Conservation (phyloP, 495 filamentous ascomycete genomes). For the Hyphodiscus hymeniophilus region DNA sequence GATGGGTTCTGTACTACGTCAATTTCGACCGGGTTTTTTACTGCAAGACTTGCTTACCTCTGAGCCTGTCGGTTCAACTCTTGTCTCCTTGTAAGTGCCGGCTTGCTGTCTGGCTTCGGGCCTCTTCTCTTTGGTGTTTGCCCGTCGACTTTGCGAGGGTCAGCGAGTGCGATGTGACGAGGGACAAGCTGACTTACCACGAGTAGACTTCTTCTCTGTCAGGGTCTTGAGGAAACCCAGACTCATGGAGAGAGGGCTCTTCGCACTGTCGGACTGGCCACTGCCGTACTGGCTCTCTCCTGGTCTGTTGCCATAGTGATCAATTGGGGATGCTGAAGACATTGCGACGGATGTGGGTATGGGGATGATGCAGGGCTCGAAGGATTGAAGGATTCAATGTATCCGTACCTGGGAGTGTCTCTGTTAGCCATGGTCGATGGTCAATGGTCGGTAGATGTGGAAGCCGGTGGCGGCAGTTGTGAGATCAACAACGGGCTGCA, state of each 20-base stretch:
- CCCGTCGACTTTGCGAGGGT: slow-evolving; percentile 51
- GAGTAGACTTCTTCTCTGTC: slow-evolving; percentile 53
- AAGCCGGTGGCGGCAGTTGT: too few species aligned
- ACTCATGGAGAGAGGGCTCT: slow-evolving; percentile 45
- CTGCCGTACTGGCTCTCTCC: slow-evolving; percentile 20
- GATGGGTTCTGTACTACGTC: slow-evolving; percentile 63
- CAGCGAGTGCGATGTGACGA: slow-evolving; percentile 2
- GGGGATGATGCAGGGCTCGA: too few species aligned
- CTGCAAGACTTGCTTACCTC: slow-evolving; percentile 46
- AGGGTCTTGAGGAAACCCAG: slow-evolving; percentile 50
- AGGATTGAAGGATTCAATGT: background rate
- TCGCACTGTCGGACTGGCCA: slow-evolving; percentile 31
- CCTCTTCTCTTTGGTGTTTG: slow-evolving; percentile 82
- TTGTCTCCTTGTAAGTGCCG: slow-evolving; percentile 84
- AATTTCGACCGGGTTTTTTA: background rate
- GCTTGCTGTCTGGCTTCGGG: slow-evolving; percentile 94
- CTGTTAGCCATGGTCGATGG: slow-evolving; percentile 14
- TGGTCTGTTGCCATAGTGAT: slow-evolving; percentile 20
- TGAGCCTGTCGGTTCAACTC: slow-evolving; percentile 95
- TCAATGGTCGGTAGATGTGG: background rate
- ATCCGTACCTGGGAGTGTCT: background rate
- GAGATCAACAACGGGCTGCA: background rate
- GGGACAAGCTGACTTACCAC: slow-evolving; percentile 30
- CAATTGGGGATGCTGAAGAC: slow-evolving; percentile 18
- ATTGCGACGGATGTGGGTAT: slow-evolving; percentile 3